These are phyloP conservation scores for Yarrowia keelungensis DNA, from an alignment of 805 yeast genomes.

Conservation along the genomic window DNA sequence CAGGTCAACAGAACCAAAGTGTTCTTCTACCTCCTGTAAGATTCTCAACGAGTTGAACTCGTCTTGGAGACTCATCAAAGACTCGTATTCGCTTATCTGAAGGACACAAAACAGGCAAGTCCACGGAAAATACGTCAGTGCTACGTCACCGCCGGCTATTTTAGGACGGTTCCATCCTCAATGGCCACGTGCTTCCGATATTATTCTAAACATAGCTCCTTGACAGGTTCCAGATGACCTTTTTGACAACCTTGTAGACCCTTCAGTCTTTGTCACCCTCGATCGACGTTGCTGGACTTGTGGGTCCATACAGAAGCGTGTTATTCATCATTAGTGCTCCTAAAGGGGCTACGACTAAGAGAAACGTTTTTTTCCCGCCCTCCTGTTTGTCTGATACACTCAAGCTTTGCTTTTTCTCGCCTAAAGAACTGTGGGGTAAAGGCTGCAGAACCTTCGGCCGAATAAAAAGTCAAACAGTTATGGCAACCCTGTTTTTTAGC, in stretches of 20 bases:
- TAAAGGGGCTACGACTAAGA: not conserved
- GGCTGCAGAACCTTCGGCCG: slow-evolving; percentile 20
- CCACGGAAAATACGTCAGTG: no score
- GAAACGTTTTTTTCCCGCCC: not conserved
- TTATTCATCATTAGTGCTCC: not conserved
- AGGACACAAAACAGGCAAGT: no score
- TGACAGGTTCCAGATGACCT: not conserved
- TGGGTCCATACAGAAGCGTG: not conserved
- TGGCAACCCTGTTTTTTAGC: not conserved
- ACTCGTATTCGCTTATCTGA: no score
- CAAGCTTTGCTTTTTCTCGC: not conserved
- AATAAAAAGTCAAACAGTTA: not conserved
- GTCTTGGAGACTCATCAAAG: no score
- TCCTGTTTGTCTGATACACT: not conserved
- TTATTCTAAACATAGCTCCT: not conserved
- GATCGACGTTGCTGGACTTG: slow-evolving; percentile 1
- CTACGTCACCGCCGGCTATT: not conserved
- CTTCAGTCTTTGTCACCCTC: not conserved
- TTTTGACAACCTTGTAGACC: not conserved
- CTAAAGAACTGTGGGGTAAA: slow-evolving; percentile 20
- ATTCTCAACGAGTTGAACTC: no score
- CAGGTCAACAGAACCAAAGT: no score
- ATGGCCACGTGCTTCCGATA: not conserved
- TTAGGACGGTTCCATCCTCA: not conserved
- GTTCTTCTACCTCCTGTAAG: no score